Percentiles rank a stretch among this genome's conserved stretches.
These are phyloP conservation scores for Pugionium dolabratum DNA, from an alignment of 345 rosid genomes.

Conservation along the genomic window DNA sequence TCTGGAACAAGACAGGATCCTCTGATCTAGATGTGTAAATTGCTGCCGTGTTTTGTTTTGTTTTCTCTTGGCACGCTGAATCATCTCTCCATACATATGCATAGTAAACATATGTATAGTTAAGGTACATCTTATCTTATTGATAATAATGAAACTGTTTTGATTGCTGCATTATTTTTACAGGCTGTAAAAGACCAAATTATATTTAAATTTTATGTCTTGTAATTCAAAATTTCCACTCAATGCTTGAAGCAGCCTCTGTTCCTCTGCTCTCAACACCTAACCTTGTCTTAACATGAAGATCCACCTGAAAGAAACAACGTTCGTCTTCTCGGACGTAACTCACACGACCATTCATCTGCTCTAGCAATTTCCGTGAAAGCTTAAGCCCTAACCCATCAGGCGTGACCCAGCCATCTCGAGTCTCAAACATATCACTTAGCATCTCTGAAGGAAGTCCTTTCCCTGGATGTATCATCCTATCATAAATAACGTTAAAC, in stretches of 20 bases:
- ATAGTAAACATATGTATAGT: not conserved
- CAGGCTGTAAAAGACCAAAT: not conserved
- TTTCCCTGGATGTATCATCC: slow-evolving; percentile 74
- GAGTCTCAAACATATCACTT: slow-evolving; percentile 60
- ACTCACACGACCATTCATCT: slow-evolving; percentile 60
- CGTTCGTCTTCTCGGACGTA: slow-evolving; percentile 53
- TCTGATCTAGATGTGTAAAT: slow-evolving; percentile 20
- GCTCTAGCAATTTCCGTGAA: slow-evolving; percentile 53
- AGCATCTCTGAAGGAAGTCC: slow-evolving; percentile 64
- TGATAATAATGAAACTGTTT: slow-evolving; percentile 20
- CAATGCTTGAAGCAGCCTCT: slow-evolving; percentile 27
- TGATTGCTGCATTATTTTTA: not conserved
- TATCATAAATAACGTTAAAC: slow-evolving; percentile 24
- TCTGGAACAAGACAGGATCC: not conserved
- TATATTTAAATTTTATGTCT: slow-evolving; percentile 4
- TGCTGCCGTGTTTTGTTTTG: slow-evolving; percentile 7
- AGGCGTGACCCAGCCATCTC: slow-evolving; percentile 50
- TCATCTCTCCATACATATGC: not conserved
- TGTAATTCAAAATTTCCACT: slow-evolving; percentile 22
- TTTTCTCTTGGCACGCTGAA: not conserved
- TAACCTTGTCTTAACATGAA: slow-evolving; percentile 48
- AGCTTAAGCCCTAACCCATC: slow-evolving; percentile 60
- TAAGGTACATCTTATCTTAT: not conserved
- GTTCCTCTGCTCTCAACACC: slow-evolving; percentile 27
- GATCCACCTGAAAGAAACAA: slow-evolving; percentile 57